These are phyloP conservation scores for Beauveria sp. DNA, from an alignment of 2,329 filamentous ascomycete species.

Conservation along the genomic window DNA sequence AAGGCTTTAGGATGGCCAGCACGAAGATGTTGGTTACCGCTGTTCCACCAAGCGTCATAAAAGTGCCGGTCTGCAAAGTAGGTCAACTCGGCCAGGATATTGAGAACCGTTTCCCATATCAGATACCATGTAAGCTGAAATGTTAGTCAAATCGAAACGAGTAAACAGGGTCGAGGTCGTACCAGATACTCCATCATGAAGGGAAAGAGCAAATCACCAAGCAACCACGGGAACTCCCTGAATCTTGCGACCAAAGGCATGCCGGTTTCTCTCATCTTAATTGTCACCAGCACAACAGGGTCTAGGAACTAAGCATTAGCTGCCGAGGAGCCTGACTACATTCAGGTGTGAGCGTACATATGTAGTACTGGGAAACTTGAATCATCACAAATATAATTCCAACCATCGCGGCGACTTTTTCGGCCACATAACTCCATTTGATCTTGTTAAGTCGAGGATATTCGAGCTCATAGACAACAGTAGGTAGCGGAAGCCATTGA, in stretches of 20 bases:
- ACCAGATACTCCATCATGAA: conserved; percentile 70
- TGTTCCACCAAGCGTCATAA: conserved; percentile 59
- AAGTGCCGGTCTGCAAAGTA: conserved; percentile 71
- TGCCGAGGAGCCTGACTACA: background rate
- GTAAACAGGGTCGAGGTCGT: conserved; percentile 10
- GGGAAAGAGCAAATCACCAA: conserved; percentile 69
- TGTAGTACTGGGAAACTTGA: conserved; percentile 66
- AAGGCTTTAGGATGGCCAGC: background rate
- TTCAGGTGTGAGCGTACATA: conserved; percentile 36
- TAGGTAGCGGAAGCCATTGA: conserved; percentile 69
- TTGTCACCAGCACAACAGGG: conserved; percentile 60
- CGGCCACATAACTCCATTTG: conserved; percentile 67
- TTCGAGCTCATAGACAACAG: conserved; percentile 70
- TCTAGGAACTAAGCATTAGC: conserved; percentile 28
- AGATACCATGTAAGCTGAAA: conserved; percentile 63
- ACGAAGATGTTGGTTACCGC: conserved; percentile 26
- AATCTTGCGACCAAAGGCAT: conserved; percentile 55
- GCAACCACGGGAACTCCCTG: conserved; percentile 63
- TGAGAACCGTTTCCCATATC: conserved; percentile 71
- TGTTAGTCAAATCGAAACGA: background rate
- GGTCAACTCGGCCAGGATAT: conserved; percentile 69
- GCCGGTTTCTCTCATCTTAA: conserved; percentile 59
- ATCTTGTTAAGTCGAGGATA: conserved; percentile 63
- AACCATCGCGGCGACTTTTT: conserved; percentile 63
- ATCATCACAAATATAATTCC: conserved; percentile 74